Base-by-base conservation (phyloP, 441 rosid species). In the Lagerstroemia fauriei region DNA sequence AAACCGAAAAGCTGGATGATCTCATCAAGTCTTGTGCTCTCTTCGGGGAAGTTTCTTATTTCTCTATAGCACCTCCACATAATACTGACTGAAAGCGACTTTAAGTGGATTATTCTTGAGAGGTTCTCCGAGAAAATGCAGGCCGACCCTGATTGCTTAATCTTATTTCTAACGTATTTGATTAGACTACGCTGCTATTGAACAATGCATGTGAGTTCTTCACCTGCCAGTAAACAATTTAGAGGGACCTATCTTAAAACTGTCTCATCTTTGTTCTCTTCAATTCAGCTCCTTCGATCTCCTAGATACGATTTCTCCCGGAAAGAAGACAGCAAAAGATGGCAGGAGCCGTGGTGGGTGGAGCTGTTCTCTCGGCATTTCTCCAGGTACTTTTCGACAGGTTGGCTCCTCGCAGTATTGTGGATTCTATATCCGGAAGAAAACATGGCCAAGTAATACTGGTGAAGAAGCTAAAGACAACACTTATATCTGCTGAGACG, bases 1-100 rank as follows among this genome's bases (percentile, higher is more conserved):
- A 3, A 25, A 59, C 4, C 27, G 27, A 7, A 4, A 59, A 59
- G 27, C 20, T 59, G 27, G 65, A 59, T 24, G 65, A 25, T 59
- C 65, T 59, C 65, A 59, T 25, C 20, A 18, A 22, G 27, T n/a
- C 65, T 38, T 22, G 27, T 59, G 27, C 7, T 59, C 65, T 59
- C 27, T 59, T 59, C 34, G 9, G 17, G 17, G 69, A n/a, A 65
- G 69, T 65, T 65, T 27, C 69, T 65, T n/a, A n/a, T 11, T 6
- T 22, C 32, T 65, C 9, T n/a, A 65, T 65, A 9, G 69, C 69
- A 65, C 66, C 16, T 11, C 27, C 9, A 12, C 69, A 65, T 65
- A n/a, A 24, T 27, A n/a, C 69, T 65, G 69, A 27, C 69, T 65
- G 69, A 65, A 65, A n/a, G 69, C 69, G 27, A 65, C 69, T 65